Percentiles rank a stretch among this genome's conserved stretches.
phyloP scores from a whole-genome alignment of 2,329 filamentous ascomycete species.

The Monilinia fructicola region DNA sequence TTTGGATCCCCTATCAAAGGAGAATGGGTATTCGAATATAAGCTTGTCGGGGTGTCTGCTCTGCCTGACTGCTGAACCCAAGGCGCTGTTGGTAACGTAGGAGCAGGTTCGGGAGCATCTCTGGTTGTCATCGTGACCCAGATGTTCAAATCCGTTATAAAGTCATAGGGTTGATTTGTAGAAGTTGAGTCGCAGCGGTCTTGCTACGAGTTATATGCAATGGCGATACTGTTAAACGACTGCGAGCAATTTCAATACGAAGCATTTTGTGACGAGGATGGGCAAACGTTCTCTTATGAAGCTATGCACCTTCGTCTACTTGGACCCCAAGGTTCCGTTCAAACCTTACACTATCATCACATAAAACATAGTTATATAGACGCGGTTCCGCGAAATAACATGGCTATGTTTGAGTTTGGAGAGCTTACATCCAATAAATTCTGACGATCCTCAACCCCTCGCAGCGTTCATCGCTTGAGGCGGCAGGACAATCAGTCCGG shows the following conservation, averaged over 20 bases:
- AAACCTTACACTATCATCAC: constrained; percentile 5
- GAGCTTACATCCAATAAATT: constrained; percentile 6
- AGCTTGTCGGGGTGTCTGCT: constrained; percentile 2
- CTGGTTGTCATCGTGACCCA: neutral
- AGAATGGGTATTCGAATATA: neutral
- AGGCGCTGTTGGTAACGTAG: neutral
- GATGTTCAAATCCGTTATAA: neutral
- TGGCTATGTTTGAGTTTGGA: neutral
- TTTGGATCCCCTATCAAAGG: neutral
- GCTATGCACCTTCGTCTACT: neutral
- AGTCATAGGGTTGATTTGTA: neutral
- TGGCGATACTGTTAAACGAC: neutral
- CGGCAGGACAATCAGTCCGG: neutral
- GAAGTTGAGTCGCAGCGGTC: neutral
- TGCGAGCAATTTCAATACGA: neutral
- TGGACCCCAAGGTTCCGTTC: neutral
- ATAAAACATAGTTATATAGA: neutral
- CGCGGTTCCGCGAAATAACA: constrained; percentile 5
- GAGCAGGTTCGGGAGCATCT: neutral
- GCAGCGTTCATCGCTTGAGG: constrained; percentile 9
- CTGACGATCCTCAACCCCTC: neutral
- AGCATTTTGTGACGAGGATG: neutral
- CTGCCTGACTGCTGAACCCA: constrained; percentile 7
- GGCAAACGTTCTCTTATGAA: constrained; percentile 4
- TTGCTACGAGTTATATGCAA: neutral